phyloP scores from a whole-genome alignment of 1,284 basidiomycete genomes.

The Heterobasidion annosum region DNA sequence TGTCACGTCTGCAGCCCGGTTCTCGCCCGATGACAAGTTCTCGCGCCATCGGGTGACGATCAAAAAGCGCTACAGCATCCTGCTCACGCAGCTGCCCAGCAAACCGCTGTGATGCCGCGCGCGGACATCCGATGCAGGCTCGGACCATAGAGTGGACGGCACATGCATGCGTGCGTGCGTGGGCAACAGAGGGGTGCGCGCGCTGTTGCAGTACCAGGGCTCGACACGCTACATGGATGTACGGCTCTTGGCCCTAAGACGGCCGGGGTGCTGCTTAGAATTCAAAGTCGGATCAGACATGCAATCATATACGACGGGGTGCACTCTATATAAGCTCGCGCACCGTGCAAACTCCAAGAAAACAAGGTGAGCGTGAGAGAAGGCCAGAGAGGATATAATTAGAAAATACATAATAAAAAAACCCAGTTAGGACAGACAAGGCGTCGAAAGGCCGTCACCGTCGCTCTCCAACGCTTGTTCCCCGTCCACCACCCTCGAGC shows the following conservation, averaged over 20 bases:
- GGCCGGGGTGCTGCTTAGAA: no score
- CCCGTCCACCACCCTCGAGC: no score
- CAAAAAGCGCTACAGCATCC: conserved; percentile 82
- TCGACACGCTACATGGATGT: no score
- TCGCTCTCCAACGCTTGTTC: no score
- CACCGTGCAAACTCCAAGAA: neutral
- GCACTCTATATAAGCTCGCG: no score
- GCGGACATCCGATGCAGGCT: neutral
- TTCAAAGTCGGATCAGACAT: no score
- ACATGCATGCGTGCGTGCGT: neutral
- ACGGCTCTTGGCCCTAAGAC: no score
- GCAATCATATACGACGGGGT: no score
- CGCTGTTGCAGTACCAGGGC: no score
- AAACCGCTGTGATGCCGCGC: conserved; percentile 64
- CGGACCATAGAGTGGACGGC: neutral
- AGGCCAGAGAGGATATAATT: neutral
- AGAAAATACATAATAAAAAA: neutral
- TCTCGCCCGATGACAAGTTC: conserved; percentile 98
- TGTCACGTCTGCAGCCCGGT: conserved; percentile 57
- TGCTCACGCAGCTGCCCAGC: conserved; percentile 83
- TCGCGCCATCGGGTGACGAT: conserved; percentile 92
- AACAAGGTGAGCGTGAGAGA: neutral
- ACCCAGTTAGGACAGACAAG: neutral
- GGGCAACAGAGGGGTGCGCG: no score
- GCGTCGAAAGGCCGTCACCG: no score